These are phyloP conservation scores for Cercophora scortea DNA, from an alignment of 495 filamentous ascomycete species.

Conservation along the genomic window DNA sequence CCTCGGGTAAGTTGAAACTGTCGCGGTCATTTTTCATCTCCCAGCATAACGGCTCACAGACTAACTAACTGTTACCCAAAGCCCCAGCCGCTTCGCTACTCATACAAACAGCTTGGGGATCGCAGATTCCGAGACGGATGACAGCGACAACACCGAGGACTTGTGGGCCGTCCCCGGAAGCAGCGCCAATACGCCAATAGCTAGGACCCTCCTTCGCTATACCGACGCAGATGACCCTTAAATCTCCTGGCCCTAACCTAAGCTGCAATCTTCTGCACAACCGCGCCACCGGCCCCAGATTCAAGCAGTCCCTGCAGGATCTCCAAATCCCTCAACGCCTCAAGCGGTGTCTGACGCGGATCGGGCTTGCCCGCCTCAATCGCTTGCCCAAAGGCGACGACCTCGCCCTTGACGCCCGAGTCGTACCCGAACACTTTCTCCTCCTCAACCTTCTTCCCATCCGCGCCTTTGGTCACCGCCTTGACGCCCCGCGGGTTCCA, in stretches of 20 bases:
- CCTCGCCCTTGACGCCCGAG: slow-evolving; percentile 57
- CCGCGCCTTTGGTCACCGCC: slow-evolving; percentile 22
- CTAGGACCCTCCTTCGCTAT: too few species aligned
- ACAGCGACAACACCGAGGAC: too few species aligned
- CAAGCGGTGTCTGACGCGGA: slow-evolving; percentile 49
- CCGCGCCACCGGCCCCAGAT: slow-evolving; percentile 49
- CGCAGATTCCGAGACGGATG: too few species aligned
- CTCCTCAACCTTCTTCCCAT: slow-evolving; percentile 34
- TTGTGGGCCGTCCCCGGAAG: too few species aligned
- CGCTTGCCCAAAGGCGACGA: slow-evolving; percentile 53
- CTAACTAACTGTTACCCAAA: too few species aligned
- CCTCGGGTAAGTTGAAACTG: neutral
- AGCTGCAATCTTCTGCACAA: slow-evolving; percentile 8
- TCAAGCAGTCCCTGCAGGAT: slow-evolving; percentile 55
- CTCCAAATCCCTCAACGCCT: slow-evolving; percentile 65
- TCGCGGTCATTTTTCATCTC: too few species aligned
- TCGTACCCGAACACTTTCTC: slow-evolving; percentile 47
- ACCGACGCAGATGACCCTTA: too few species aligned
- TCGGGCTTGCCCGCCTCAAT: slow-evolving; percentile 38
- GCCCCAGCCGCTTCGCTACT: too few species aligned
- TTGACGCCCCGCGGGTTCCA: slow-evolving; percentile 24
- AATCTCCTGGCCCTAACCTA: neutral
- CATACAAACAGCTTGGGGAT: too few species aligned
- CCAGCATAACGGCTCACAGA: too few species aligned
- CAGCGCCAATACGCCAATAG: too few species aligned